phyloP scores from a whole-genome alignment of 2,329 filamentous ascomycete genomes.

The Dryadomyces quercivorus region DNA sequence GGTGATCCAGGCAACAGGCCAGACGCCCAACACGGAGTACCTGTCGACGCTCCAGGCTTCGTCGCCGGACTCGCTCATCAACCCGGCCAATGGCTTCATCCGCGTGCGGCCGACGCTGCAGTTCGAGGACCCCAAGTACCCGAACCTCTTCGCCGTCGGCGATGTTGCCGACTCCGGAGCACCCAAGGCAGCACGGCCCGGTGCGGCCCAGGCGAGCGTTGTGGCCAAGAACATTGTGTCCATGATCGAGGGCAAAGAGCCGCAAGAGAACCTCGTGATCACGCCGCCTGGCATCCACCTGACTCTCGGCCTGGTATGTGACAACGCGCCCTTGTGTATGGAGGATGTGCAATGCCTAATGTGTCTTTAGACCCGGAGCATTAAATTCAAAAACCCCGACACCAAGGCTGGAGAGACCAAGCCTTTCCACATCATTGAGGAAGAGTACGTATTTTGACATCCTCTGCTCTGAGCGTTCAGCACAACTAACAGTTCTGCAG shows the following conservation, averaged over 20 bases:
- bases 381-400: constrained; percentile 8
- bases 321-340: too few species aligned
- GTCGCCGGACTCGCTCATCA: constrained; percentile 3
- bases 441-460: constrained; percentile 1
- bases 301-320: constrained; percentile 7
- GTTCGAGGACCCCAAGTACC: constrained; percentile 4
- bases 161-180: constrained; percentile 45
- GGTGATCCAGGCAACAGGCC: constrained; percentile 7
- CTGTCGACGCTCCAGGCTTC: constrained; percentile 2
- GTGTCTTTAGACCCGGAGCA: constrained; percentile 7
- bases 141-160: constrained; percentile 49
- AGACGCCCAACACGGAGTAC: constrained; percentile 6
- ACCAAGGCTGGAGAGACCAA: not conserved
- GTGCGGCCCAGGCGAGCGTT: constrained; percentile 4
- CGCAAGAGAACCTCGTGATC: constrained; percentile 4
- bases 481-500: not conserved
- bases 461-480: not conserved
- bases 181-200: constrained; percentile 19
- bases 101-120: constrained; percentile 8
- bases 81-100: constrained; percentile 5
- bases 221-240: constrained; percentile 9
- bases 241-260: constrained; percentile 7
- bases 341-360: not conserved
- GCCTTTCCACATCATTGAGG: not conserved
- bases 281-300: constrained; percentile 9